Conservation (phyloP, 1,139 yeast species). For the Blastobotrys apis region DNA sequence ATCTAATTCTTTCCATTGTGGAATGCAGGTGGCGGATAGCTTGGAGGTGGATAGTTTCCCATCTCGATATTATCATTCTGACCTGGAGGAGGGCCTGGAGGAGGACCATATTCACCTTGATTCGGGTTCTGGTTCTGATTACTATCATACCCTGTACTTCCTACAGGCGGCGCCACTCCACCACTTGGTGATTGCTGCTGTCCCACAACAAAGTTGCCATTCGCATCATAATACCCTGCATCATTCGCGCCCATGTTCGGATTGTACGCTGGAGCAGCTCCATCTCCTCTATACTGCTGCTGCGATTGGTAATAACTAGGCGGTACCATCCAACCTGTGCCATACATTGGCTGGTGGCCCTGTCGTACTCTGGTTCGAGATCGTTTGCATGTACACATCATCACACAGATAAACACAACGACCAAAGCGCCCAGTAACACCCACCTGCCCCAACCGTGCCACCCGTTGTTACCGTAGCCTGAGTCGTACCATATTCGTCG, state of each 20-base stretch:
- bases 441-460: slow-evolving; percentile 45
- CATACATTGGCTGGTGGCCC: slow-evolving; percentile 70
- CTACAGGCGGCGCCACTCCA: slow-evolving; percentile 1
- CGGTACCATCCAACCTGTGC: slow-evolving; percentile 90
- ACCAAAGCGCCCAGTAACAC: slow-evolving; percentile 46
- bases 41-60: slow-evolving; percentile 17
- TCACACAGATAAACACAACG: slow-evolving; percentile 47
- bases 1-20: slow-evolving; percentile 6
- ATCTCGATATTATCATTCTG: slow-evolving; percentile 15
- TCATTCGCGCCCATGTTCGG: slow-evolving; percentile 58
- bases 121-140: not conserved
- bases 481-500: slow-evolving; percentile 3
- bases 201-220: slow-evolving; percentile 49
- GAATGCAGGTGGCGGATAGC: slow-evolving; percentile 15
- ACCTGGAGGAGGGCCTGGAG: slow-evolving; percentile 17
- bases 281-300: slow-evolving; percentile 46
- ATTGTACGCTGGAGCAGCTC: slow-evolving; percentile 36
- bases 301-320: slow-evolving; percentile 80
- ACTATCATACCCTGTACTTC: not conserved
- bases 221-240: slow-evolving; percentile 72
- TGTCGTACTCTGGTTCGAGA: slow-evolving; percentile 55
- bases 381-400: slow-evolving; percentile 41
- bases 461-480: slow-evolving; percentile 19
- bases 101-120: slow-evolving; percentile 16
- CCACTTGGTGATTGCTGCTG: slow-evolving; percentile 8